Evolutionary conservation across 2,329 filamentous ascomycete species (phyloP).

Genomic region (Trichophyton rubrum): DNA sequence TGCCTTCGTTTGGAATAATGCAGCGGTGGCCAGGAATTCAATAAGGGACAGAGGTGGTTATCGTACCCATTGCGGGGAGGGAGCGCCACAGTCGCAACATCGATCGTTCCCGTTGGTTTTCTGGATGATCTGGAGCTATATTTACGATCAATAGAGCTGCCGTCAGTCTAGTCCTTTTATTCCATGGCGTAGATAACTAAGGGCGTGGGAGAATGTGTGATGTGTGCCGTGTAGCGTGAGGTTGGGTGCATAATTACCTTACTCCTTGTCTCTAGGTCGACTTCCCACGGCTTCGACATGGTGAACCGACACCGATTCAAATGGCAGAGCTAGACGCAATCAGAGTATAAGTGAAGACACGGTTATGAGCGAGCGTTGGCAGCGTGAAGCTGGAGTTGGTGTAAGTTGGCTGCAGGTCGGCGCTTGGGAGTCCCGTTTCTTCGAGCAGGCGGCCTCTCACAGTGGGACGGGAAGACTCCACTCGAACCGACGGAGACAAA

Average conservation of each 20-base stretch:
- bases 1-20: too few relatives aligned
- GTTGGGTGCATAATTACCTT: conserved; percentile 49
- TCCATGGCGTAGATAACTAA: background rate
- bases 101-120: conserved; percentile 77
- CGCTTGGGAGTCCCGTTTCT: background rate
- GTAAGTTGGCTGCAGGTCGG: background rate
- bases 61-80: conserved; percentile 90
- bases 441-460: background rate
- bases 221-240: too few relatives aligned
- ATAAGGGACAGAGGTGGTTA: conserved; percentile 6
- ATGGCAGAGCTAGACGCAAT: background rate
- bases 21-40: background rate
- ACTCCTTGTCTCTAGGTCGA: conserved; percentile 90
- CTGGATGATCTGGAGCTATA: conserved; percentile 75
- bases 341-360: background rate
- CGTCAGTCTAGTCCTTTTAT: background rate
- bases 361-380: background rate
- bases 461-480: conserved; percentile 1
- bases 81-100: conserved; percentile 91
- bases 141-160: background rate
- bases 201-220: background rate
- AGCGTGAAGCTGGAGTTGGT: background rate
- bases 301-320: background rate
- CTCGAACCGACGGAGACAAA: background rate
- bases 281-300: conserved; percentile 85